Evolutionary conservation across 306 rosid genomes (phyloP).

Genomic region (Prosopis cineraria): DNA sequence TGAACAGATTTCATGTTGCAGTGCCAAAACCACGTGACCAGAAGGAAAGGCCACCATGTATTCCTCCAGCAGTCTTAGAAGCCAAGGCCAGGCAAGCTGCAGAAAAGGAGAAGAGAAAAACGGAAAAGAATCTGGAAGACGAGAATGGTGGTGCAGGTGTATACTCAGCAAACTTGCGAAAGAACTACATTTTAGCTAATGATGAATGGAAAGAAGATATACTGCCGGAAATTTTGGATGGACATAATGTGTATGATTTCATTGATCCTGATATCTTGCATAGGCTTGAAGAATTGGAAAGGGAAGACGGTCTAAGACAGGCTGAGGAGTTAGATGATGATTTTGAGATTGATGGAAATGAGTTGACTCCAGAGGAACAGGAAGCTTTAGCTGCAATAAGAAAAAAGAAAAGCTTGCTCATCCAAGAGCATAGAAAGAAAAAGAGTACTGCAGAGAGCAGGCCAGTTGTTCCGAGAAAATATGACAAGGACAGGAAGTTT

Average conservation of each 20-base stretch:
- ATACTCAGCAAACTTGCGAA: constrained; percentile 77
- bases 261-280: constrained; percentile 74
- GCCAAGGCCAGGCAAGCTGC: constrained; percentile 65
- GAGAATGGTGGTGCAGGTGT: constrained; percentile 97
- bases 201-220: constrained; percentile 92
- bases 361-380: constrained; percentile 67
- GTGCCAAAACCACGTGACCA: constrained; percentile 77
- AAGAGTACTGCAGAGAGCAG: constrained; percentile 89
- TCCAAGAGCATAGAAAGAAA: constrained; percentile 77
- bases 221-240: constrained; percentile 87
- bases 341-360: constrained; percentile 70
- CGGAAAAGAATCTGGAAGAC: constrained; percentile 78
- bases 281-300: constrained; percentile 85
- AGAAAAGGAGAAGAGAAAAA: constrained; percentile 62
- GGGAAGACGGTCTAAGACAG: constrained; percentile 67
- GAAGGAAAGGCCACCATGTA: constrained; percentile 78
- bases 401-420: constrained; percentile 67
- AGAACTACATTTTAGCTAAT: constrained; percentile 66
- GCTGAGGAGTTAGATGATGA: constrained; percentile 57
- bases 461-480: constrained; percentile 79
- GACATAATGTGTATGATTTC: constrained; percentile 86
- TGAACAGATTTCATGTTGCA: constrained; percentile 85
- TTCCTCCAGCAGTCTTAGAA: constrained; percentile 75
- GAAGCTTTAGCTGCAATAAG: constrained; percentile 67
- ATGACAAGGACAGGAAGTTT: constrained; percentile 65